phyloP scores from a whole-genome alignment of 805 yeast species.

The Candida rishiriensis region DNA sequence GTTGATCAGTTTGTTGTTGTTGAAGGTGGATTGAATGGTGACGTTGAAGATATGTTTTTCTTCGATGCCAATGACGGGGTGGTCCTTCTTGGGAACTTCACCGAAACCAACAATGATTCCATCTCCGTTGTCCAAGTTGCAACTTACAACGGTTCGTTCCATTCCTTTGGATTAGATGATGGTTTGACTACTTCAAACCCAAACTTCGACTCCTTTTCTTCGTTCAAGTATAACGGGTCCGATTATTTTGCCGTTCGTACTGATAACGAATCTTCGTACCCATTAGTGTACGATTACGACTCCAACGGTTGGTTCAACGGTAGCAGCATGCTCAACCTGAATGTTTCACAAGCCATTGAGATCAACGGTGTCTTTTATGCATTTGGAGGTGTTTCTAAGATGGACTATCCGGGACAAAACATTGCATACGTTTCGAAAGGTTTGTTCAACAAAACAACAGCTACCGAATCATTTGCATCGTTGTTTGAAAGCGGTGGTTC shows the following conservation, averaged over 20 bases:
- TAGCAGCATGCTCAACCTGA: constrained; percentile 26
- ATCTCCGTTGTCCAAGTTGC: constrained; percentile 8
- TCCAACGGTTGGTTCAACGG: constrained; percentile 33
- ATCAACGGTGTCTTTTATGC: constrained; percentile 12
- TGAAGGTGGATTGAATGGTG: constrained; percentile 38
- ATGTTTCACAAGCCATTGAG: constrained; percentile 24
- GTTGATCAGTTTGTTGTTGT: constrained; percentile 7
- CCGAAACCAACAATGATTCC: constrained; percentile 29
- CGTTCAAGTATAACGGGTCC: constrained; percentile 31
- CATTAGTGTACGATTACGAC: constrained; percentile 39
- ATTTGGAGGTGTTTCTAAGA: constrained; percentile 18
- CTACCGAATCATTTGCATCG: too few species aligned
- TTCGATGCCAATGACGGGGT: constrained; percentile 16
- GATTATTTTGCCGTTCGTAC: constrained; percentile 40
- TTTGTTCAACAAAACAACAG: too few species aligned
- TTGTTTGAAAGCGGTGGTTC: constrained; percentile 5
- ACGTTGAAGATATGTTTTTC: constrained; percentile 29
- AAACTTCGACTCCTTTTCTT: constrained; percentile 21
- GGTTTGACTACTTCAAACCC: background rate
- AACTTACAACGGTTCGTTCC: constrained; percentile 37
- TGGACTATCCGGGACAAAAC: constrained; percentile 9
- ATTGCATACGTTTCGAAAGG: too few species aligned
- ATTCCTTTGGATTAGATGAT: constrained; percentile 12
- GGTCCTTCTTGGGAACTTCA: constrained; percentile 36
- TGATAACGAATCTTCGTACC: constrained; percentile 13